Base-by-base conservation (phyloP, 345 rosid species). In the Salix viminalis region DNA sequence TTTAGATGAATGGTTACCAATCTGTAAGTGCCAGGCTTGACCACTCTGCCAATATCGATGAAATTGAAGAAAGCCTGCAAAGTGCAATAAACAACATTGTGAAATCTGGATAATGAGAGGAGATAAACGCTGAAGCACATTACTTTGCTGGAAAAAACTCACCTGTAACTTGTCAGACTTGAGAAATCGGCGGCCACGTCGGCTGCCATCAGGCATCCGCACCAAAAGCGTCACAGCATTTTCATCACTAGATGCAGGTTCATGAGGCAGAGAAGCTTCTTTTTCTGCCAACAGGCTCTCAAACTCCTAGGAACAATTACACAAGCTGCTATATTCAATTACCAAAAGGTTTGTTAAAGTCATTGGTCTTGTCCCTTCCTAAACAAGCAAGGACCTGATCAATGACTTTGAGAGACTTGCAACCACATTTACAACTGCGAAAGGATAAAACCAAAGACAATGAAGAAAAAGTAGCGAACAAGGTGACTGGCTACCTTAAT, bases 181-280 rank as follows among this genome's bases (percentile, higher is more conserved):
- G 67, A 88, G 88, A 83, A 96, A 96, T 42, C 99, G 85, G n/a
- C 98, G 97, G 41, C 99, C 98, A 75, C 84, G 90, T 23, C 99
- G 87, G 58, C 90, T 84, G 44, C 98, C 98, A 85, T 94, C 97
- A 65, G 99, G 99, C 98, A 92, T 94, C 67, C 92, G 84, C 71
- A 94, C 97, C 73, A 92, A 84, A 76, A 96, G 97, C 54, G 91
- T 94, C 13, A 96, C 84, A 18, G 97, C 97, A 80, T 90, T 90
- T 77, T 94, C 97, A 79, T 96, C 93, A 74, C 87, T 87, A 46
- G 93, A 76, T 58, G 92, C 83, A 70, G 99, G 99, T 76, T 94
- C 97, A 80, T 77, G 87, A 69, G 98, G 97, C 82, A 96, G 87
- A 69, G 99, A 92, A 72, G 96, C 97, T 87, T 92, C 97, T 87